Percentiles rank a stretch among this genome's conserved stretches.
phyloP scores from a whole-genome alignment of 345 rosid species.

The Citrus mangshanensis region DNA sequence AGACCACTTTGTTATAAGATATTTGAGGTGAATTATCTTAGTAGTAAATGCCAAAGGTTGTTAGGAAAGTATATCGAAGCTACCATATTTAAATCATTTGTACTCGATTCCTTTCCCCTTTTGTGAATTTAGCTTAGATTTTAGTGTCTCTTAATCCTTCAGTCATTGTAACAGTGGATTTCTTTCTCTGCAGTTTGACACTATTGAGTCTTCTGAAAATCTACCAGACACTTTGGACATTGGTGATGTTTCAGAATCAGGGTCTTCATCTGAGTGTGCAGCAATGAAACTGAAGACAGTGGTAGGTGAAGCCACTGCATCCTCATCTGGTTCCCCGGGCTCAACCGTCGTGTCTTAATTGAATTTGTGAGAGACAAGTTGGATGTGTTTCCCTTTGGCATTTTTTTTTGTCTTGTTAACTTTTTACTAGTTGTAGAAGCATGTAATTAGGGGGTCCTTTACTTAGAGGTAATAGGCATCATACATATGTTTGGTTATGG shows the following conservation, averaged over 20 bases:
- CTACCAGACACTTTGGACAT: conserved; percentile 86
- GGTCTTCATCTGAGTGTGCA: conserved; percentile 27
- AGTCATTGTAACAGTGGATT: conserved; percentile 7
- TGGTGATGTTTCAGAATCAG: conserved; percentile 68
- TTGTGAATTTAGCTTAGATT: background rate
- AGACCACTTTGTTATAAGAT: background rate
- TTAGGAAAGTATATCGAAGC: background rate
- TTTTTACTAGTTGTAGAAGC: conserved; percentile 19
- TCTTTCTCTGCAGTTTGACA: conserved; percentile 42
- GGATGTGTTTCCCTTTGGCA: conserved; percentile 6
- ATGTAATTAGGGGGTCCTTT: conserved; percentile 23
- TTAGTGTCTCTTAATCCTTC: background rate
- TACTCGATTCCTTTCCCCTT: background rate
- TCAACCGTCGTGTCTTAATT: conserved; percentile 31
- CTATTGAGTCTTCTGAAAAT: conserved; percentile 48
- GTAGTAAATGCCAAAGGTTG: background rate
- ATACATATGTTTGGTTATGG: conserved; percentile 16
- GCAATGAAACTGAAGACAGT: conserved; percentile 52
- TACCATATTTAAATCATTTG: background rate
- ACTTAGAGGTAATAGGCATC: conserved; percentile 21
- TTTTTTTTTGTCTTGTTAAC: background rate
- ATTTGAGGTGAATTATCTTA: background rate
- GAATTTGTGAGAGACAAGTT: conserved; percentile 8
- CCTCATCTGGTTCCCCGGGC: conserved; percentile 45
- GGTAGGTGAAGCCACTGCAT: conserved; percentile 42